A percentile compares a stretch with the other conserved stretches of the same genome.
Conservation (phyloP, 225 moss, liverwort and hornwort species). For the Pseudoscleropodium purum region DNA sequence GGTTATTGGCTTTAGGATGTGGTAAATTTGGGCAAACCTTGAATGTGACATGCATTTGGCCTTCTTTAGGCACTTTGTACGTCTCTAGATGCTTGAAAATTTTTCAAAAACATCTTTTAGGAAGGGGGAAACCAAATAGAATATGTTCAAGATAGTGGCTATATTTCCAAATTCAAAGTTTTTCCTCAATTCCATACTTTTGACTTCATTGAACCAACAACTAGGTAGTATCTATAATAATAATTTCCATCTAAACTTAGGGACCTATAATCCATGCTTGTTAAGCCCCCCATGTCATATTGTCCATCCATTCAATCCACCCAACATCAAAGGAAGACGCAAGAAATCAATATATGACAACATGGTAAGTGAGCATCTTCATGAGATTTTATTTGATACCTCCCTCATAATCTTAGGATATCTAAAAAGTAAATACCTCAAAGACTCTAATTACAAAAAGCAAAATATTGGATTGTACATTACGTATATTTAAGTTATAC, state of each 20-base stretch:
- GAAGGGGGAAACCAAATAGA: background rate
- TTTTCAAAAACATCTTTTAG: background rate
- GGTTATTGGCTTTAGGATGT: background rate
- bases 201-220: background rate
- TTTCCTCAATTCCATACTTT: accelerated
- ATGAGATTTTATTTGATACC: too few species aligned
- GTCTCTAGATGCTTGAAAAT: accelerated
- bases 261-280: background rate
- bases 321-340: accelerated
- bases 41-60: background rate
- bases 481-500: too few species aligned
- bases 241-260: background rate
- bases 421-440: too few species aligned
- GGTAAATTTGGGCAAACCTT: background rate
- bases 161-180: background rate
- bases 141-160: accelerated
- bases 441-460: too few species aligned
- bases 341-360: too few species aligned
- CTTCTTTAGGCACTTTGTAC: background rate
- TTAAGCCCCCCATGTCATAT: background rate
- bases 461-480: too few species aligned
- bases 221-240: background rate
- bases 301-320: too few species aligned
- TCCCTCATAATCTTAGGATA: too few species aligned
- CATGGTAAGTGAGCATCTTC: too few species aligned